Evolutionary conservation across 805 yeast genomes (phyloP).

Genomic region (Lipomyces orientalis): DNA sequence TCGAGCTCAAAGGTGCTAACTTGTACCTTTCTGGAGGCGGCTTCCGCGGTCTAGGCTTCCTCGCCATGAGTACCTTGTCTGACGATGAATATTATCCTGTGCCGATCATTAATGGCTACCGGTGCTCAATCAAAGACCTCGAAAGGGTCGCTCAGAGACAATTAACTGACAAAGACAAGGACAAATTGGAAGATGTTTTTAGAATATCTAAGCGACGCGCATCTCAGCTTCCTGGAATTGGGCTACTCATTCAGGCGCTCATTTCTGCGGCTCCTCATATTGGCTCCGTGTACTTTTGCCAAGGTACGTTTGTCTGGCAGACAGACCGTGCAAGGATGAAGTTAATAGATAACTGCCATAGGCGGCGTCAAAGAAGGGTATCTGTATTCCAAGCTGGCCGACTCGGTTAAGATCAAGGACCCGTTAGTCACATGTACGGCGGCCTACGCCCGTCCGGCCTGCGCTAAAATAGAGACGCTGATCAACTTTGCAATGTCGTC

Average conservation of each 20-base stretch:
- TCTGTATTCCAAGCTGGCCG: constrained; percentile 64
- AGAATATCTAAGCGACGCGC: constrained; percentile 70
- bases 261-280: constrained; percentile 58
- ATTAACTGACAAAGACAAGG: constrained; percentile 40
- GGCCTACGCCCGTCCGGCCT: constrained; percentile 73
- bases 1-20: constrained; percentile 54
- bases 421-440: constrained; percentile 72
- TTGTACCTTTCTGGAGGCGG: constrained; percentile 78
- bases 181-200: constrained; percentile 54
- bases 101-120: constrained; percentile 72
- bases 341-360: not conserved
- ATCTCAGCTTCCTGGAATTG: constrained; percentile 72
- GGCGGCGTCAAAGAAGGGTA: constrained; percentile 77
- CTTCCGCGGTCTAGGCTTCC: constrained; percentile 67
- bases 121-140: constrained; percentile 61
- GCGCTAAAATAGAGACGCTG: constrained; percentile 60
- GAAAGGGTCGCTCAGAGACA: constrained; percentile 58
- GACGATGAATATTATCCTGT: constrained; percentile 65
- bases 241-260: constrained; percentile 65
- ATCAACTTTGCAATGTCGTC: constrained; percentile 64
- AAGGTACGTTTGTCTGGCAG: constrained; percentile 50
- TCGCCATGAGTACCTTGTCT: constrained; percentile 47
- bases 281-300: constrained; percentile 68
- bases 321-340: not conserved
- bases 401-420: constrained; percentile 64